phyloP scores from a whole-genome alignment of 192 early-diverging fungal species.

The Gryganskiella cystojenkinii region DNA sequence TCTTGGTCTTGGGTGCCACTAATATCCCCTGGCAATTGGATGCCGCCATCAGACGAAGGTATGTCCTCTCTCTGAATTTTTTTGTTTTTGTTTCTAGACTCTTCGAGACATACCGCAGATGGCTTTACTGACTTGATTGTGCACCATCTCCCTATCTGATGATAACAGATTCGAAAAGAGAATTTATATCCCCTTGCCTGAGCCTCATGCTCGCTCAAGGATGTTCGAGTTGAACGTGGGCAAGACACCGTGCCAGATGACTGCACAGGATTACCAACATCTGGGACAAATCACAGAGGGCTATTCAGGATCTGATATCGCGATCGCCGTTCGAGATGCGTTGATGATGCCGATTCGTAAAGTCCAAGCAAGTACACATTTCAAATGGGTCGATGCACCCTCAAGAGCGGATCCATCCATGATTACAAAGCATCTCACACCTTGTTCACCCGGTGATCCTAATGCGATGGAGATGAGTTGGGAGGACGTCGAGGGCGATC shows the following conservation, averaged over 20 bases:
- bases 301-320: slow-evolving; percentile 97
- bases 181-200: slow-evolving; percentile 98
- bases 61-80: background rate
- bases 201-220: slow-evolving; percentile 81
- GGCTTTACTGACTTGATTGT: background rate
- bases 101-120: background rate
- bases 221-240: slow-evolving; percentile 97
- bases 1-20: slow-evolving; percentile 95
- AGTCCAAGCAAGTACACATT: slow-evolving; percentile 94
- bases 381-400: slow-evolving; percentile 79
- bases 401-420: slow-evolving; percentile 61
- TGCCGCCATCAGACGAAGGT: slow-evolving; percentile 90
- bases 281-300: slow-evolving; percentile 89
- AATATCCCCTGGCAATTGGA: slow-evolving; percentile 99
- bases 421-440: slow-evolving; percentile 77
- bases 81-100: background rate
- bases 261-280: slow-evolving; percentile 73
- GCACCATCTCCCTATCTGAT: background rate
- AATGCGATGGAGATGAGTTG: slow-evolving; percentile 90
- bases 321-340: slow-evolving; percentile 93
- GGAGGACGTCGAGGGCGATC: slow-evolving; percentile 85
- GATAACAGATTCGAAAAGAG: slow-evolving; percentile 96
- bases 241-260: slow-evolving; percentile 86
- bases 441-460: slow-evolving; percentile 94
- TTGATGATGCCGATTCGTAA: slow-evolving; percentile 98